Percentiles rank a stretch among this genome's conserved stretches.
These are phyloP conservation scores for Parachlorella kessleri DNA, from an alignment of 139 green algal genomes.

Conservation along the genomic window DNA sequence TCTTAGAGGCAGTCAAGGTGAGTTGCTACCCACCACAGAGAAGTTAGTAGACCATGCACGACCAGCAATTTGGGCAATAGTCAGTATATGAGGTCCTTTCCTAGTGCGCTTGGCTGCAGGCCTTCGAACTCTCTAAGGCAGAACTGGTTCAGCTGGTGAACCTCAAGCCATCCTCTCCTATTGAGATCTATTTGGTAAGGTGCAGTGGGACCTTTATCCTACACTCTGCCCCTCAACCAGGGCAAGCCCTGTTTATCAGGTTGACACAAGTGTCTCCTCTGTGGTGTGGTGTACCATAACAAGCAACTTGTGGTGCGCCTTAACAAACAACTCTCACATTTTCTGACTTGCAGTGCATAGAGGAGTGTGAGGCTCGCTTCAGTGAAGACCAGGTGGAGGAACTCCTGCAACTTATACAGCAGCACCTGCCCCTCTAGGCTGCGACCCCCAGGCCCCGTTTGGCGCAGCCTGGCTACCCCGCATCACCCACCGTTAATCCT, in stretches of 20 bases:
- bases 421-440: constrained; percentile 28
- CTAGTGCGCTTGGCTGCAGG: constrained; percentile 23
- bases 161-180: constrained; percentile 34
- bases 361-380: constrained; percentile 53
- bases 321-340: no score
- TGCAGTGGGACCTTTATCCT: no score
- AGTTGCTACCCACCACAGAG: not conserved
- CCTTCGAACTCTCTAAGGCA: constrained; percentile 41
- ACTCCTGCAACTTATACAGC: constrained; percentile 42
- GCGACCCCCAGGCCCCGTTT: no score
- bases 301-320: no score
- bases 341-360: constrained; percentile 35
- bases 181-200: constrained; percentile 61
- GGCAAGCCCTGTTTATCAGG: no score
- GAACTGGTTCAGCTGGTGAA: constrained; percentile 70
- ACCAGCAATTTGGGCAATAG: no score
- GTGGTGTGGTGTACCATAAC: no score
- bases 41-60: not conserved
- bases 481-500: no score
- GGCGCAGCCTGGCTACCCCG: no score
- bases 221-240: no score
- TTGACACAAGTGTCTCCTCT: no score
- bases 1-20: constrained; percentile 42
- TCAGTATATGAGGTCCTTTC: no score
- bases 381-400: constrained; percentile 45